Evolutionary conservation across 2,329 filamentous ascomycete genomes (phyloP).

Genomic region (Ceratocystis eucalypticola): DNA sequence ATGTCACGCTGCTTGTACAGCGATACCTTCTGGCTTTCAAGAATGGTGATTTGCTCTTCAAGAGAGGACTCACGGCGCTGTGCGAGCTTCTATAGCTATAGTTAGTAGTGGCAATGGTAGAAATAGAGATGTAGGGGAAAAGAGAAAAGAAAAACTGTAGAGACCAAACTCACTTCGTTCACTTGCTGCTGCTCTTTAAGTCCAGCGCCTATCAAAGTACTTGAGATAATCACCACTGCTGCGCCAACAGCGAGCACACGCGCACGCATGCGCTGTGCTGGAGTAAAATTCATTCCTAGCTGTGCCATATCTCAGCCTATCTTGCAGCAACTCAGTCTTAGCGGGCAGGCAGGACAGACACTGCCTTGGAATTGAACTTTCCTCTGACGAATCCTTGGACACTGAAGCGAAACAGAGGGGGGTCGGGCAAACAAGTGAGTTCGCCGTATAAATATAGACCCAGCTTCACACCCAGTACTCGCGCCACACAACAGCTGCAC

Average conservation of each 20-base stretch:
- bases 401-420: not conserved
- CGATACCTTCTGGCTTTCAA: slow-evolving; percentile 31
- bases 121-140: not conserved
- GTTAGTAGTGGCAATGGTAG: not conserved
- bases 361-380: not conserved
- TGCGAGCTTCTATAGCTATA: slow-evolving; percentile 24
- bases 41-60: slow-evolving; percentile 33
- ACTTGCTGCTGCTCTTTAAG: slow-evolving; percentile 37
- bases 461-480: slow-evolving; percentile 15
- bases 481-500: slow-evolving; percentile 11
- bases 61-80: slow-evolving; percentile 29
- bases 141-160: not conserved
- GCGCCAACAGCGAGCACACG: slow-evolving; percentile 31
- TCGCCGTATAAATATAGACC: not conserved
- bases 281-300: not conserved
- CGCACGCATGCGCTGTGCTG: slow-evolving; percentile 17
- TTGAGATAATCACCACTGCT: slow-evolving; percentile 35
- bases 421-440: not conserved
- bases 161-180: slow-evolving; percentile 27
- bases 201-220: slow-evolving; percentile 36
- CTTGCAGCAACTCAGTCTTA: not conserved
- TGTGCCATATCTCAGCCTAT: not conserved
- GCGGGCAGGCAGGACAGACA: not conserved
- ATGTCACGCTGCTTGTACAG: slow-evolving; percentile 29
- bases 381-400: not conserved